Evolutionary conservation across 345 rosid genomes (phyloP).

Genomic region (Brassica rapa): DNA sequence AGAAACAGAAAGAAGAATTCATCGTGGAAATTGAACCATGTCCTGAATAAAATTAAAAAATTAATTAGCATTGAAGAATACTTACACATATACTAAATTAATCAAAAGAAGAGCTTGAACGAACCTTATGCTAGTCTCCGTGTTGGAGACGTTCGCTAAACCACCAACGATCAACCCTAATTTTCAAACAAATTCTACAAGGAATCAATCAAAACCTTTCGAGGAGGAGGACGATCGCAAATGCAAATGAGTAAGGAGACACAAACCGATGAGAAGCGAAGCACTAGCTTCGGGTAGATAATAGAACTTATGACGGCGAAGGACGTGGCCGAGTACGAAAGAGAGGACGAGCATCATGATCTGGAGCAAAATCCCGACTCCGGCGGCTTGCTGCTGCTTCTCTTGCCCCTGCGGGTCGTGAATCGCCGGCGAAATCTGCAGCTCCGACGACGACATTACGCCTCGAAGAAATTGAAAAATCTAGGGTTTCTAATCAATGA

Average conservation of each 20-base stretch:
- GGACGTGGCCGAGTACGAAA: slow-evolving; percentile 94
- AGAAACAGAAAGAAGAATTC: slow-evolving; percentile 95
- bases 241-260: not conserved
- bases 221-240: not conserved
- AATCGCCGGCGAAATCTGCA: slow-evolving; percentile 47
- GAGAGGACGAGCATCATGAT: slow-evolving; percentile 99
- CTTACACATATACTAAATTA: not conserved
- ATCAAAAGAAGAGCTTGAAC: not conserved
- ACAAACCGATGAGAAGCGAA: slow-evolving; percentile 86
- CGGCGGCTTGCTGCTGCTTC: slow-evolving; percentile 95
- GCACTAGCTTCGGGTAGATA: slow-evolving; percentile 97
- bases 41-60: slow-evolving; percentile 32
- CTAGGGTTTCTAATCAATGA: slow-evolving; percentile 29
- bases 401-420: slow-evolving; percentile 50
- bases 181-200: not conserved
- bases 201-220: not conserved
- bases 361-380: slow-evolving; percentile 96
- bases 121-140: not conserved
- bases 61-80: not conserved
- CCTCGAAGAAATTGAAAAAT: slow-evolving; percentile 3
- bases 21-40: slow-evolving; percentile 98
- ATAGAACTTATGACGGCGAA: slow-evolving; percentile 91
- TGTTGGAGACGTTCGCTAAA: not conserved
- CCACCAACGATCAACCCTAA: not conserved
- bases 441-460: slow-evolving; percentile 27